Conservation (phyloP, 768 basidiomycete genomes). For the Psilocybe cubensis region DNA sequence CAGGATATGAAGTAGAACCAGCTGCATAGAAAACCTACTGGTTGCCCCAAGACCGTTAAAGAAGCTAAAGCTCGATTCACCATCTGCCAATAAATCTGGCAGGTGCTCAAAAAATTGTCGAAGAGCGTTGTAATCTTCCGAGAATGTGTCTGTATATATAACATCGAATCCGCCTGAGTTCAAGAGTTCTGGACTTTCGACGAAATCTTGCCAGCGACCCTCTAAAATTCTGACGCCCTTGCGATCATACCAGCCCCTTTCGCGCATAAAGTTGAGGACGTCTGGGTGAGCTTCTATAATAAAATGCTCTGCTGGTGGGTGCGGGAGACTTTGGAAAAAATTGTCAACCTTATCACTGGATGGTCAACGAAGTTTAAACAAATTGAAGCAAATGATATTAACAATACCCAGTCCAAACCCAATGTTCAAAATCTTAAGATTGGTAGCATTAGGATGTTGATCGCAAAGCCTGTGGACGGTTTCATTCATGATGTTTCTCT, state of each 20-base stretch:
- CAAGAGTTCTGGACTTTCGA: constrained; percentile 62
- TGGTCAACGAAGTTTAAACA: neutral
- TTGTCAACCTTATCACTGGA: constrained; percentile 69
- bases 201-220: constrained; percentile 93
- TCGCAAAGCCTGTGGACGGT: constrained; percentile 72
- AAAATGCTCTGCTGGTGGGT: constrained; percentile 71
- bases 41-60: constrained; percentile 98
- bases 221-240: constrained; percentile 79
- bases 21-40: constrained; percentile 49
- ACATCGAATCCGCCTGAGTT: constrained; percentile 80
- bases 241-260: constrained; percentile 77
- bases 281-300: constrained; percentile 96
- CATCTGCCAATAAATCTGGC: constrained; percentile 74
- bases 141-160: constrained; percentile 93
- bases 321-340: constrained; percentile 69
- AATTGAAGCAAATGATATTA: constrained; percentile 28
- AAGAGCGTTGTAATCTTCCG: constrained; percentile 84
- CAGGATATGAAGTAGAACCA: constrained; percentile 5
- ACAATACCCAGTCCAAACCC: constrained; percentile 96
- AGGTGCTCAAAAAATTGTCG: constrained; percentile 81
- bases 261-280: constrained; percentile 82
- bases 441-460: constrained; percentile 48
- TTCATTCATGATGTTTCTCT: constrained; percentile 80
- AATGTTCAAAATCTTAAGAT: constrained; percentile 80
- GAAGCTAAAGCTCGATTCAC: constrained; percentile 87